Base-by-base conservation (phyloP, 2,329 filamentous ascomycete genomes). In the Colletotrichum brevisporum region DNA sequence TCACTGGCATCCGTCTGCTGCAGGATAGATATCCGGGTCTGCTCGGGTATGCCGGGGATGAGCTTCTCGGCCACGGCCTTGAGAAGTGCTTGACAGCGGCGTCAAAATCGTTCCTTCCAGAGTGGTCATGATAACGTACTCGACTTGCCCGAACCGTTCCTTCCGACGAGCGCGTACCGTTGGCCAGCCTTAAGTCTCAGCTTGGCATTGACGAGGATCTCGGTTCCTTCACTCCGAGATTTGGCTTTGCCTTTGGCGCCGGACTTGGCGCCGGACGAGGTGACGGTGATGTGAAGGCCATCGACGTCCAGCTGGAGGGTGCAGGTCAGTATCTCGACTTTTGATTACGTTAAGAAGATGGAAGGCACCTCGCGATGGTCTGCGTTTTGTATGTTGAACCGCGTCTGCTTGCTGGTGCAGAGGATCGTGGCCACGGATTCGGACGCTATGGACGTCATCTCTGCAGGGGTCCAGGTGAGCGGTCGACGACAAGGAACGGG, bases 91-190 rank as follows among this genome's bases (percentile, higher is more conserved):
- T 21, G 16, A 54, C 15, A 12, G 13, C 15, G 53, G 13, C 15
- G 53, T 66, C 26, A 58, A 39, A 16, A 24, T 10, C 15, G 18
- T 15, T 21, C 57, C 39, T 3, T 9, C 12, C 6, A 18, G 12
- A 47, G 13, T 13, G 8, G 13, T 24, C 2, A 2, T 13, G 16
- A 15, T 47, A 45, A 41, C 47, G 78, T 79, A 91, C 90, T 95
- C 4, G 92, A 95, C 76, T 97, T 97, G 6, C 94, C 94, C 2
- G 90, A 92, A 0, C 94, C 94, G 79, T 97, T 97, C 6, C 92
- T 86, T 0, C 94, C 94, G 21, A 95, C 84, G 2, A 97, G 83
- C 0, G 93, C 93, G 83, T 97, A 97, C 70, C 92, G 86, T 53
- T 90, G 85, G 0, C 92, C 91, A 57, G 90, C 88, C 72, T 95